Base-by-base conservation (phyloP, 2,329 filamentous ascomycete species). In the Mycogone perniciosa region DNA sequence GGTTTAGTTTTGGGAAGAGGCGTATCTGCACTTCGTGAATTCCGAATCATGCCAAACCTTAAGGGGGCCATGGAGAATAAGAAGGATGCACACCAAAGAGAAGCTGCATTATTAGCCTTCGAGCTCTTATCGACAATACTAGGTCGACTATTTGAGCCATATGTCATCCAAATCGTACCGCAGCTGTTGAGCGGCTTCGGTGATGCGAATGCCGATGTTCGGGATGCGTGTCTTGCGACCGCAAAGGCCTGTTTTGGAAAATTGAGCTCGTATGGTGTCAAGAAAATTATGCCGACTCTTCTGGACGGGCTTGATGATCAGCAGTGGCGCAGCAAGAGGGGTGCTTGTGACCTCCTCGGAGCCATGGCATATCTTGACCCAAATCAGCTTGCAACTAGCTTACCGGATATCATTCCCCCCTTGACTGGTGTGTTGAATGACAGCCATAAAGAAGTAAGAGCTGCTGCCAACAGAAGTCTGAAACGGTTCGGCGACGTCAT, bases 401-500 rank as follows among this genome's bases (percentile, higher is more conserved):
- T 99, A 61, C 93, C 93, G 2, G 91, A 95, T 51, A 99, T 99
- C 59, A 99, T 99, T 59, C 93, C 95, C 29, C 92, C 95, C 11
- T 77, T 99, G 51, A 97, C 95, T 1, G 84, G 86, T 42, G 93
- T 97, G 4, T 75, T 99, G 52, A 99, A 96, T 60, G 93, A 99
- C 73, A 96, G 89, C 62, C 93, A 99, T 73, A 99, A 99, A 69
- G 93, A 99, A 71, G 93, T 99, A 31, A 83, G 93, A 54, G 76
- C 83, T 41, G 91, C 89, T 26, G 93, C 93, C 6, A 99, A 99
- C 70, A 85, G 92, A 70, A 96, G 90, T 72, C 77, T 99, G 72
- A 95, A 99, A 73, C 86, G 93, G 51, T 99, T 99, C 66, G 93
- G 95, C 58, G 95, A 99, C 68, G 95, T 99, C 59, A 99, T 99